A percentile compares a stretch with the other conserved stretches of the same genome.
Conservation (phyloP, 2,329 filamentous ascomycete species). For the Lachnellula willkommii region DNA sequence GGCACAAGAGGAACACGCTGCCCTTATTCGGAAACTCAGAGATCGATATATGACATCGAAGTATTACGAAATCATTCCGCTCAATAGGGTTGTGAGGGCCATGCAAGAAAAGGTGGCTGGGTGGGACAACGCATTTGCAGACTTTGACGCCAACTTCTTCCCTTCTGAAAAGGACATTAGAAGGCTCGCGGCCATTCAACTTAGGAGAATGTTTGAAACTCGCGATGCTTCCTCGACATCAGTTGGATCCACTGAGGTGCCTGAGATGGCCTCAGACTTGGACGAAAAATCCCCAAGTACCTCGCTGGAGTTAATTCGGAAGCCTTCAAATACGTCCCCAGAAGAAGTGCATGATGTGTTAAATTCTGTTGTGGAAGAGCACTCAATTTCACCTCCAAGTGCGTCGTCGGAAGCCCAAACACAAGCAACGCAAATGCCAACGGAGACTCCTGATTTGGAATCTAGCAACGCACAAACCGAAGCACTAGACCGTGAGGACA, state of each 20-base stretch:
- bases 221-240: constrained; percentile 72
- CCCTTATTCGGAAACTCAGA: constrained; percentile 71
- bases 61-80: constrained; percentile 93
- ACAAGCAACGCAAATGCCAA: background rate
- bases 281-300: constrained; percentile 39
- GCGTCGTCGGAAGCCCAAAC: background rate
- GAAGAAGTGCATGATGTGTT: constrained; percentile 61
- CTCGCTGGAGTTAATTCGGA: constrained; percentile 21
- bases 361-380: constrained; percentile 55
- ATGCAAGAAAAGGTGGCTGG: constrained; percentile 90
- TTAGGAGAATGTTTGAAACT: constrained; percentile 93
- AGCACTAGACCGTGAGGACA: constrained; percentile 45
- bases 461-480: constrained; percentile 18
- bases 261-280: constrained; percentile 47
- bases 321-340: constrained; percentile 41
- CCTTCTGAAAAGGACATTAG: constrained; percentile 94
- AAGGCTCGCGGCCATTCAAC: constrained; percentile 81
- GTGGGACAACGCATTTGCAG: constrained; percentile 85
- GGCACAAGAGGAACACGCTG: constrained; percentile 75
- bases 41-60: constrained; percentile 88
- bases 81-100: constrained; percentile 81
- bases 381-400: background rate
- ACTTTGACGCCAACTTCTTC: constrained; percentile 90
- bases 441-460: background rate
- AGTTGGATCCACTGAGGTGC: constrained; percentile 61